These are phyloP conservation scores for Phytopythium delawarense DNA, from an alignment of 352 stramenopile species.

Conservation along the genomic window DNA sequence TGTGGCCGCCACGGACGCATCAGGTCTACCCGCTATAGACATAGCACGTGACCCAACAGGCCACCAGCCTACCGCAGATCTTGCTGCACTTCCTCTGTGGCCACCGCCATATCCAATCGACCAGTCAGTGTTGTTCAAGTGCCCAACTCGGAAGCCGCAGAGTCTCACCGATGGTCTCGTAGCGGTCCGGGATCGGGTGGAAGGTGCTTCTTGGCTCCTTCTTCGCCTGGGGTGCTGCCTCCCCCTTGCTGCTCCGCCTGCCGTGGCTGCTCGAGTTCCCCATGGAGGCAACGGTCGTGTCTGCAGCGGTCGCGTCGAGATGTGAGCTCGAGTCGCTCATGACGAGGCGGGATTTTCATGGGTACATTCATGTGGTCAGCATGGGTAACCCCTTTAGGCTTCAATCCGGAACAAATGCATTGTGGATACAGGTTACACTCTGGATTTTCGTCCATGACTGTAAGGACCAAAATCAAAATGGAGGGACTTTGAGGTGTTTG, in stretches of 20 bases:
- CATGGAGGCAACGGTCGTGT: neutral
- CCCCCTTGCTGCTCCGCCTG: neutral
- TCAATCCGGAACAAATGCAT: neutral
- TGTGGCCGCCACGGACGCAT: constrained; percentile 7
- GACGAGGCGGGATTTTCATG: too few relatives aligned
- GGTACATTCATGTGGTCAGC: too few relatives aligned
- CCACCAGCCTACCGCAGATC: constrained; percentile 23
- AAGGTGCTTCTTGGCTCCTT: constrained; percentile 16
- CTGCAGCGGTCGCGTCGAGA: neutral
- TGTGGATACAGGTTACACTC: neutral
- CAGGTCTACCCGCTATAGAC: neutral
- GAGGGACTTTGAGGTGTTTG: too few relatives aligned
- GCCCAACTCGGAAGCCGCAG: neutral
- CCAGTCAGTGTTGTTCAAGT: neutral
- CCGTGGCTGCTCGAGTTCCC: constrained; percentile 13
- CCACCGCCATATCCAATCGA: neutral
- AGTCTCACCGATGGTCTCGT: constrained; percentile 47
- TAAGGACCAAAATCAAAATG: too few relatives aligned
- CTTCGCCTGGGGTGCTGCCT: constrained; percentile 4
- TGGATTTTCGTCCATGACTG: too few relatives aligned
- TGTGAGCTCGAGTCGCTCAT: neutral
- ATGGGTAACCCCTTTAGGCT: too few relatives aligned
- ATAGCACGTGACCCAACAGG: neutral
- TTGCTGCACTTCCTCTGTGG: constrained; percentile 41
- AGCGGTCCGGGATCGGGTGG: constrained; percentile 45